Evolutionary conservation across 1,284 basidiomycete species (phyloP).

Genomic region (Neonothopanus nambi): DNA sequence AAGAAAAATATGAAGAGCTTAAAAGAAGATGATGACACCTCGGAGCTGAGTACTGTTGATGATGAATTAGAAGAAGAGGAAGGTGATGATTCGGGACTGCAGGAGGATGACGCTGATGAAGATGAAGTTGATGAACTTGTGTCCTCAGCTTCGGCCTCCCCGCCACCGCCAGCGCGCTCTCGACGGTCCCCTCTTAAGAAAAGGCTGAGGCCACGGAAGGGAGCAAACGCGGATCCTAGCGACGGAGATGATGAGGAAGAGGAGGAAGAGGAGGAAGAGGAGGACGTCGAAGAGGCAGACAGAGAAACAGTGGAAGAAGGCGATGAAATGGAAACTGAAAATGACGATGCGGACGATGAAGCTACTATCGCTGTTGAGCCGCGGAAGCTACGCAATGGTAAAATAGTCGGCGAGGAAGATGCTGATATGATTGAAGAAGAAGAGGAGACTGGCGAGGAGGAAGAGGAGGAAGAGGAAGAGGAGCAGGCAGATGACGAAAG

Average conservation of each 20-base stretch:
- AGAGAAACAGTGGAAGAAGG: conserved; percentile 36
- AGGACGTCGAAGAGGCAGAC: conserved; percentile 44
- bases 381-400: conserved; percentile 67
- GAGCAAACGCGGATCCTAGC: conserved; percentile 28
- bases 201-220: conserved; percentile 52
- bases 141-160: conserved; percentile 53
- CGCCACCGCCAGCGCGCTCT: conserved; percentile 40
- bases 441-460: conserved; percentile 35
- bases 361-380: conserved; percentile 45
- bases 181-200: conserved; percentile 62
- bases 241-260: conserved; percentile 54
- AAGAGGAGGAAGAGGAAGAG: conserved; percentile 47
- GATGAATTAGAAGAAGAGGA: conserved; percentile 16
- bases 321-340: conserved; percentile 32
- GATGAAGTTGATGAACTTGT: conserved; percentile 60
- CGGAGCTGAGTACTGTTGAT: conserved; percentile 1
- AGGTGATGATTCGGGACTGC: conserved; percentile 33
- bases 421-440: conserved; percentile 37
- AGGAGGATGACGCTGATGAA: conserved; percentile 35
- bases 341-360: conserved; percentile 36
- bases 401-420: conserved; percentile 69
- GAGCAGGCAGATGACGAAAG: conserved; percentile 44
- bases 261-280: conserved; percentile 40
- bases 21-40: conserved; percentile 13
- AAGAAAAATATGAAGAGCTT: conserved; percentile 31